phyloP scores from a whole-genome alignment of 2,329 filamentous ascomycete genomes.

The Ophiostoma pallidulum region DNA sequence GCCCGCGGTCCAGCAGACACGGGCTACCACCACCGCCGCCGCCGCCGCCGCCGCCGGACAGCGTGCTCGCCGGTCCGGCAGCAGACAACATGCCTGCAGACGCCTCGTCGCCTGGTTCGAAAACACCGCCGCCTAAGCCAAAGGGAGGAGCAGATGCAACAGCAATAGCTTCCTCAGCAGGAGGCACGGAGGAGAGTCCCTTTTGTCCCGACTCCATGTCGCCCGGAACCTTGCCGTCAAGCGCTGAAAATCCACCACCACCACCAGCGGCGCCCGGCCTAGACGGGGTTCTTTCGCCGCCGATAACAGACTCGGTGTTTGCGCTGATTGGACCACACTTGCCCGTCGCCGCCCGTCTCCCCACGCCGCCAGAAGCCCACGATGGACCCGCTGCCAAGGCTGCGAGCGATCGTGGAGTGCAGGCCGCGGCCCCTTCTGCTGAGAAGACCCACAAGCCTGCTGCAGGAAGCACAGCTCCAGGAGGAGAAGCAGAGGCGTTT shows the following conservation, averaged over 20 bases:
- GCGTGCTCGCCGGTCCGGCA: no score
- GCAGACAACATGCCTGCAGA: no score
- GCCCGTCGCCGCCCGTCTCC: background rate
- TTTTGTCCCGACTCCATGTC: background rate
- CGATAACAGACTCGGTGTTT: background rate
- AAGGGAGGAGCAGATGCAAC: no score
- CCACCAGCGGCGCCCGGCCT: background rate
- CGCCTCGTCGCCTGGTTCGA: no score
- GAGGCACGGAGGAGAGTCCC: background rate
- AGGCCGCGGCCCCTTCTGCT: no score
- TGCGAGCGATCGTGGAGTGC: no score
- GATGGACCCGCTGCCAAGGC: background rate
- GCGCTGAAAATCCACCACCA: background rate
- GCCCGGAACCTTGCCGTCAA: background rate
- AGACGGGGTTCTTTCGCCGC: background rate
- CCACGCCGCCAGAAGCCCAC: background rate
- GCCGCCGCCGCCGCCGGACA: no score
- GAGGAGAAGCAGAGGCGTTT: constrained; percentile 5
- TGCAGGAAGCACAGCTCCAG: background rate
- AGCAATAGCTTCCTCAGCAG: background rate
- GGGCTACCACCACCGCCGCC: no score
- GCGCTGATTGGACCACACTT: background rate
- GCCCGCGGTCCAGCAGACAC: background rate
- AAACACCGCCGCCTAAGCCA: no score
- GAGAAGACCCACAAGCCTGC: no score